These are phyloP conservation scores for Cercospora sp. DNA, from an alignment of 2,329 filamentous ascomycete species.

Conservation along the genomic window DNA sequence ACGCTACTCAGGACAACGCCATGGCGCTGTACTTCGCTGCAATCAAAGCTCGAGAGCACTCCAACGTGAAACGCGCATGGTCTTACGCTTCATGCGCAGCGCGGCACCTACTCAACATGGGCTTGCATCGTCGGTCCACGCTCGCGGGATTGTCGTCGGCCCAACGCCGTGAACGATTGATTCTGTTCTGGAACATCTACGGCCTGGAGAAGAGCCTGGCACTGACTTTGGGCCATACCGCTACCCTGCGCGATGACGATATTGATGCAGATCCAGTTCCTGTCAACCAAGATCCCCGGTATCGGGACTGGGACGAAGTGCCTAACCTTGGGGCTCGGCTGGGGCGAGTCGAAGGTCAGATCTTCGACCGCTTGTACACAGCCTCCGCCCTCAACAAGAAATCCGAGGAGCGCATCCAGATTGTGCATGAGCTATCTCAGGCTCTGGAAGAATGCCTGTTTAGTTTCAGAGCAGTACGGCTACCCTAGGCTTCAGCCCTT, in stretches of 20 bases:
- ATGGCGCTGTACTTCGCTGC: constrained; percentile 16
- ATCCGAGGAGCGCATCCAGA: constrained; percentile 13
- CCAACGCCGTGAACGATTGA: constrained; percentile 1
- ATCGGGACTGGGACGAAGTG: constrained; percentile 14
- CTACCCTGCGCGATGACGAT: constrained; percentile 19
- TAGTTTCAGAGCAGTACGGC: background rate
- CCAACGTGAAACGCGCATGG: constrained; percentile 17
- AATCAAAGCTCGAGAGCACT: constrained; percentile 10
- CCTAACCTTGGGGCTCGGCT: background rate
- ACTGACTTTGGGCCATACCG: constrained; percentile 16
- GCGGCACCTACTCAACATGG: constrained; percentile 15
- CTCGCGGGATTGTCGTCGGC: background rate
- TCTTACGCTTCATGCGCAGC: constrained; percentile 12
- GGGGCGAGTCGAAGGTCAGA: constrained; percentile 14
- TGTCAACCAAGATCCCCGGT: background rate
- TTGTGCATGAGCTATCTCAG: constrained; percentile 11
- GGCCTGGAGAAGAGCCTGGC: constrained; percentile 15
- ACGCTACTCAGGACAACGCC: constrained; percentile 17
- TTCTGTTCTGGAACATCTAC: constrained; percentile 20
- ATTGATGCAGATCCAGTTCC: constrained; percentile 17
- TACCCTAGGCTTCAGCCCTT: background rate
- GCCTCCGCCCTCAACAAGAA: constrained; percentile 15
- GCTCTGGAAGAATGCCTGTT: constrained; percentile 9
- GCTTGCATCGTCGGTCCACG: constrained; percentile 13
- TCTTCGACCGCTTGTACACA: constrained; percentile 20